A percentile compares a stretch with the other conserved stretches of the same genome.
phyloP scores from a whole-genome alignment of 495 filamentous ascomycete species.

The Talaromyces stipitatus region DNA sequence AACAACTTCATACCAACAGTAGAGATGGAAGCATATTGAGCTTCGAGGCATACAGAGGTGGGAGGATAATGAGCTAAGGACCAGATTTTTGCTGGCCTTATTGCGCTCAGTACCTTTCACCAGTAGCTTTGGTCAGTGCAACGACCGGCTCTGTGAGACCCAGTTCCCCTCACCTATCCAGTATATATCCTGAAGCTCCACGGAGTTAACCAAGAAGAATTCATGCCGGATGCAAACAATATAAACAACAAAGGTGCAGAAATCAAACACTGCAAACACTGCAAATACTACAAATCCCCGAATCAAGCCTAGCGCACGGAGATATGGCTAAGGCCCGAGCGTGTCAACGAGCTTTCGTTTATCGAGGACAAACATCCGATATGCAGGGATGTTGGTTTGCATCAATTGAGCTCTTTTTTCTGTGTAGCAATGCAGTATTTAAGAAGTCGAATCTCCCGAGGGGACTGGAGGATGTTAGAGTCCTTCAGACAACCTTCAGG shows the following conservation, averaged over 20 bases:
- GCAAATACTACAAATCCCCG: slow-evolving; percentile 8
- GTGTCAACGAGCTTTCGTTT: background rate
- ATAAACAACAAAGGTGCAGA: background rate
- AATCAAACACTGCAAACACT: slow-evolving; percentile 6
- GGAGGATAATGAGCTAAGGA: too few species aligned
- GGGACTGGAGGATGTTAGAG: background rate
- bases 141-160: background rate
- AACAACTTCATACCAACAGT: too few species aligned
- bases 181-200: background rate
- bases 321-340: background rate
- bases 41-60: too few species aligned
- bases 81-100: too few species aligned
- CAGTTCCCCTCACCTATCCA: background rate
- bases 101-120: background rate
- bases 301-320: background rate
- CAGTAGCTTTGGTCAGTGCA: background rate
- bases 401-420: background rate
- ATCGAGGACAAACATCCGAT: background rate
- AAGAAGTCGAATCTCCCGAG: background rate
- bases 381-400: background rate
- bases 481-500: background rate
- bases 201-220: background rate
- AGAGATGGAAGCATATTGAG: too few species aligned
- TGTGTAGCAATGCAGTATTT: background rate
- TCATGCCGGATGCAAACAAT: background rate